Conservation (phyloP, 1,284 basidiomycete species). For the Sanguinoderma infundibulare region DNA sequence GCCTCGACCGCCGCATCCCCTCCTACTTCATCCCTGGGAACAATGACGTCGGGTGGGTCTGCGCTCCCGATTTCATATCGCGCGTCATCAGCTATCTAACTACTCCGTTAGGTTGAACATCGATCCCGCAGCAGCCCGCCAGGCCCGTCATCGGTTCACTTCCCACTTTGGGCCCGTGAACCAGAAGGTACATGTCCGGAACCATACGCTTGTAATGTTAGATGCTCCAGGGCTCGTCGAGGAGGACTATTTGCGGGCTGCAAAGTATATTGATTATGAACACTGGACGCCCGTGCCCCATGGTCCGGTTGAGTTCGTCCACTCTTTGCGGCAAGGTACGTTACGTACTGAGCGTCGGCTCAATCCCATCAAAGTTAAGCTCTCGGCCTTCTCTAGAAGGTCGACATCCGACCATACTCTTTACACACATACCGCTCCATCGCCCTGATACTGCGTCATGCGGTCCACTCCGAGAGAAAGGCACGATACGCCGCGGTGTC, state of each 20-base stretch:
- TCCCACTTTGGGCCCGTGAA: constrained; percentile 79
- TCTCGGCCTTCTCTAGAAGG: constrained; percentile 11
- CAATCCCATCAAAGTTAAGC: background rate
- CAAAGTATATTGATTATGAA: constrained; percentile 52
- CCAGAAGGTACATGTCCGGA: constrained; percentile 55
- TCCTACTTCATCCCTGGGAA: constrained; percentile 84
- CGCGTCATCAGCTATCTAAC: background rate
- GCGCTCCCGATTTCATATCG: background rate
- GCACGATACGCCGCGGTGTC: constrained; percentile 72
- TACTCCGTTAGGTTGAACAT: constrained; percentile 27
- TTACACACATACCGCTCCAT: constrained; percentile 84
- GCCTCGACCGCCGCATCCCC: constrained; percentile 42
- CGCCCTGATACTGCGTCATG: constrained; percentile 73
- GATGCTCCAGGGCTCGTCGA: constrained; percentile 82
- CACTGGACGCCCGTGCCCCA: constrained; percentile 62
- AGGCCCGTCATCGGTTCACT: constrained; percentile 48
- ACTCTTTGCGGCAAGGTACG: constrained; percentile 55
- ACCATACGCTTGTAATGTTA: constrained; percentile 75
- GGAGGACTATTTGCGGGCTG: constrained; percentile 75
- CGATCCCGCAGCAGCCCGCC: constrained; percentile 22
- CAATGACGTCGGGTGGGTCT: constrained; percentile 78
- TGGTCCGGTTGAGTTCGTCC: constrained; percentile 78
- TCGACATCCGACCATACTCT: constrained; percentile 55
- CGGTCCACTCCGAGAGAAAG: constrained; percentile 76
- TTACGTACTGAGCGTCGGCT: constrained; percentile 1